Base-by-base conservation (phyloP, 2,329 filamentous ascomycete genomes). In the Hymenoscyphus repandus region DNA sequence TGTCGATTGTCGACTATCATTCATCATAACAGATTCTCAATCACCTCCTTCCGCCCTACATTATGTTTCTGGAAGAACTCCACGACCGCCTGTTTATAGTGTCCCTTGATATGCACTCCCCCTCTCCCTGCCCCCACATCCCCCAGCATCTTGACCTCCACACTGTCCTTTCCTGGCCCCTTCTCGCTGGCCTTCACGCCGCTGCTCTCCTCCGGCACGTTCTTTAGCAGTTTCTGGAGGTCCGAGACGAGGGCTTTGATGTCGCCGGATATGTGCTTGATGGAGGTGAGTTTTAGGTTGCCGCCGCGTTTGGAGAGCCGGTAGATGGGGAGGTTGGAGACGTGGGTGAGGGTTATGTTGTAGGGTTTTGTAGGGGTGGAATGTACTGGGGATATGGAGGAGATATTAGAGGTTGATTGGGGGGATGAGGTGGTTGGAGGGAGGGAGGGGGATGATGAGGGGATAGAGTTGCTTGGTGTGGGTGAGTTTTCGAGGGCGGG, bases 181-280 rank as follows among this genome's bases (percentile, higher is more conserved):
- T 59, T 58, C 52, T 66, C 64, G 13, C 66, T 71, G 38, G 84
- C 72, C 34, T 11, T 15, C 6, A 82, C 71, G 12, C 78, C 72
- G 45, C 74, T 64, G 34, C 62, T 45, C 6, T 47, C 65, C 20
- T 76, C 69, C 38, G 92, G 63, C 1, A 74, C 70, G 3, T 40
- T n/a, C 5, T 27, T 20, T 54, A 96, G 68, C 10, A 74, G 77
- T 17, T 70, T 64, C 34, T 74, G 71, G 50, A 97, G 66, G 59
- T 90, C 85, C 33, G 77, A 69, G 54, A 80, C 75, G 57, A 97
- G 66, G 2, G 73, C 77, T 31, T 73, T 68, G 45, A 82, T 64
- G 66, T 95, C 79, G 13, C 93, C 93, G 51, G 89, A 82, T 45
- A 92, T 78, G 69, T 88, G 90, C 67, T 90, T 86, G 50, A 99